Evolutionary conservation across 83 land plant species (phyloP), one percentile per base, ranked within the genome.

Genomic region (Thuja plicata): DNA sequence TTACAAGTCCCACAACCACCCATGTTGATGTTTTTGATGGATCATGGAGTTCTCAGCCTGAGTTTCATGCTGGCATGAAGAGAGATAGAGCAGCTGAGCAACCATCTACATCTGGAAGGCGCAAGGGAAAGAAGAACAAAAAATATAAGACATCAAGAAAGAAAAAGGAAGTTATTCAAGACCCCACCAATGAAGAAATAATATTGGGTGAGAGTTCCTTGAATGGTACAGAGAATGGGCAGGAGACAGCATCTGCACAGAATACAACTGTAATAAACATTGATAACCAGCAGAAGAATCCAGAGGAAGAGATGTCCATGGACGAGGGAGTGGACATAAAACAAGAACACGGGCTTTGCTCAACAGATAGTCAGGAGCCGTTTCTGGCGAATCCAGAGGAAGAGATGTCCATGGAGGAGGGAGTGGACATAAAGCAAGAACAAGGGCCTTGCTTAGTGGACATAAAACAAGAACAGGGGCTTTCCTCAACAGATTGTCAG

Each of bases 61-160:
- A 60, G 7, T 73, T 62, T 60, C 73, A 35, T 62, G 54, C 73
- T 55, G 87, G 87, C 11, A 40, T 86, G 24, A 86, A 86, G 46
- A 86, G 74, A 73, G 87, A 86, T 17, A 57, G n/a, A 37, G 46
- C 71, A 60, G 40, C 16, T 55, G 87, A 62, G 40, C 73, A 86
- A 86, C 73, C 46, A 21, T 60, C 86, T 81, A 66, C 30, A 9
- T 86, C 86, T 76, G 13, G 40, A 57, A 54, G 55, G 74, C 43
- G 73, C 30, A 86, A 38, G 40, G 73, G 27, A 48, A 38, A 30
- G 71, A 86, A 57, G 73, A 60, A 34, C 37, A 86, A 62, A 86
- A 86, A 21, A 71, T 55, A 7, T 10, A 86, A 60, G 45, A 27
- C 54, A 38, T 37, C 45, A 19, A 86, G 19, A 60, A 38, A 37